Evolutionary conservation across 2,329 filamentous ascomycete species (phyloP), one percentile per base, ranked within the genome.

Genomic region (Aspergillus arachidicola): DNA sequence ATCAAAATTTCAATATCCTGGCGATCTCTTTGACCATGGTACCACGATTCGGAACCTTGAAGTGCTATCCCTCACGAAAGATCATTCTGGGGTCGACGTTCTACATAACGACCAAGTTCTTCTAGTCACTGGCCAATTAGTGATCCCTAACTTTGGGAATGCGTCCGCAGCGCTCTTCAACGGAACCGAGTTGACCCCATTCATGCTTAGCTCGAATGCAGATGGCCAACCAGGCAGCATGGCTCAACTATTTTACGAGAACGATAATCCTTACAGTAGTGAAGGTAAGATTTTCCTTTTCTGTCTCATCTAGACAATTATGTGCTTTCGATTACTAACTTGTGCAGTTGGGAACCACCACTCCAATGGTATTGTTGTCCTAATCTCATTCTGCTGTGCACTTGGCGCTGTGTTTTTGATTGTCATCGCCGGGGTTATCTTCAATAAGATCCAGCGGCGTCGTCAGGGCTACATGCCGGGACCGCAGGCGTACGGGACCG

Each of bases 101-200:
- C 79, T 99, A 19, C 84, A 88, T 58, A 79, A 85, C 21, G 83
- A 88, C 65, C 88, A 95, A 75, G 85, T 88, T 4, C 86, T 99
- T 41, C 85, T 99, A 79, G 82, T 98, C 57, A 92, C 92, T n/a
- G 95, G 95, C 45, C 87, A 90, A 59, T 87, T 99, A 68, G 85
- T 88, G 67, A 84, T 98, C 21, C 87, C 90, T 0, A 81, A 82
- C 56, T 93, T 93, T 73, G 94, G 94, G 63, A 89, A 89, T 62
- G 92, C 91, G 6, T 96, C 94, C 16, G 93, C 92, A 10, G 94
- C 89, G 9, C 82, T 97, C 32, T 99, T 91, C 81, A 92, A 98
- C 73, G 95, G 95, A 71, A 92, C 89, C 12, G 81, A 83, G 3
- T 88, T 94, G 74, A 83, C 84, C 58, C 94, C 95, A 0, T 97